Base-by-base conservation (phyloP, 2,329 filamentous ascomycete genomes). In the Hymenoscyphus fraxineus region DNA sequence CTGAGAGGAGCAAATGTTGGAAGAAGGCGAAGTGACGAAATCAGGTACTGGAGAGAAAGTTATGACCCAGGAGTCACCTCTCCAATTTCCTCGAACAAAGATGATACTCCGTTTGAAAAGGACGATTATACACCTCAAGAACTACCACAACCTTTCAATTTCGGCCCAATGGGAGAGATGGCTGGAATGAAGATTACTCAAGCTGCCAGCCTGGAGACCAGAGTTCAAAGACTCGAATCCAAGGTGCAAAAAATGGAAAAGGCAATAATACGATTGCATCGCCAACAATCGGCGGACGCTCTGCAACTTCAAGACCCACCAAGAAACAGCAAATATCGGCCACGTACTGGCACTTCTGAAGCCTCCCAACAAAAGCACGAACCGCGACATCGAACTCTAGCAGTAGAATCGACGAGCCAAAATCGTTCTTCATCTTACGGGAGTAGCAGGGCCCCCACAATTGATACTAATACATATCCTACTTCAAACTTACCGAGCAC, bases 31-130 rank as follows among this genome's bases (percentile, higher is more conserved):
- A 88, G 85, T 71, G 85, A 86, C 63, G 86, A 89, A 73, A 87
- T 88, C 47, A 82, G 84, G 13, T 86, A 85, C 70, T 88, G 86
- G 85, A 80, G 86, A 65, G 82, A 85, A 70, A 88, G 85, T 66
- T 85, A 86, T 67, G 82, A 81, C 57, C 80, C 79, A 0, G 80
- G 79, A 0, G 77, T 82, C 60, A 72, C 81, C 62, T 86, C 84
- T 6, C 83, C 83, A 0, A 74, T 82, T 39, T 82, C 83, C 3
- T 84, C 83, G 2, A 75, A 77, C 55, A 75, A 74, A 22, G 77
- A 78, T n/a, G 78, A 80, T 31, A 76, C 72, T 19, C 70, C 73
- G 6, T 74, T 79, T 57, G 77, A 78, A 10, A 19, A n/a, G 44
- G 40, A 59, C 9, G 70, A 73, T 59, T 58, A 67, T 61, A 57